These are phyloP conservation scores for Zopfochytrium polystomum DNA, from an alignment of 371 early-diverging fungal genomes.

Conservation along the genomic window DNA sequence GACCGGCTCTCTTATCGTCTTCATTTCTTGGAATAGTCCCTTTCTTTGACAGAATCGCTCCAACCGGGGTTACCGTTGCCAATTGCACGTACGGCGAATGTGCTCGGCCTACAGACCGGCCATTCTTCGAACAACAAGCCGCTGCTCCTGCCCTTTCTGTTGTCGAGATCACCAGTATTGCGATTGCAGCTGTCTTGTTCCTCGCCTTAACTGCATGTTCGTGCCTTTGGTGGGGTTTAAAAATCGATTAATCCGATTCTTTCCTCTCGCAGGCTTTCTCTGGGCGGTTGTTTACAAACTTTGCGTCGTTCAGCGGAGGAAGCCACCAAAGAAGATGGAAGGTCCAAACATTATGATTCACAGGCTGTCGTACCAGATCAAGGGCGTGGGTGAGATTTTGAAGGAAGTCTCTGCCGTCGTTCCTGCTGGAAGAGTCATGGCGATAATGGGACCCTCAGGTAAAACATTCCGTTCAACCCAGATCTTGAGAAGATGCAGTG, in stretches of 20 bases:
- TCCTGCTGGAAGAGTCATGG: slow-evolving; percentile 74
- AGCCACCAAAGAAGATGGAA: slow-evolving; percentile 28
- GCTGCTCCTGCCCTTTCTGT: not conserved
- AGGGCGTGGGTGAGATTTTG: slow-evolving; percentile 48
- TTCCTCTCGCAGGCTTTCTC: slow-evolving; percentile 5
- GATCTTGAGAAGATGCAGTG: not conserved
- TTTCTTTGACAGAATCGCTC: slow-evolving; percentile 52
- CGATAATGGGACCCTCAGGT: slow-evolving; percentile 68
- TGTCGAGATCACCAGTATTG: slow-evolving; percentile 37
- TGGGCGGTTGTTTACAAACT: slow-evolving; percentile 23
- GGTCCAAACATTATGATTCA: slow-evolving; percentile 20
- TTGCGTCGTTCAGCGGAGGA: slow-evolving; percentile 15
- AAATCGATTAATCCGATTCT: not conserved
- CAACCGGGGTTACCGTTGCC: slow-evolving; percentile 53
- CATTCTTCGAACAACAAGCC: slow-evolving; percentile 1
- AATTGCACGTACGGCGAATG: slow-evolving; percentile 19
- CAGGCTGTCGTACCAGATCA: slow-evolving; percentile 21
- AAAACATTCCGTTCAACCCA: not conserved
- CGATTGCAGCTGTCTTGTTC: slow-evolving; percentile 1
- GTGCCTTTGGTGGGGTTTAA: not conserved
- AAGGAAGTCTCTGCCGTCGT: slow-evolving; percentile 66
- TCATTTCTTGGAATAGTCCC: slow-evolving; percentile 41
- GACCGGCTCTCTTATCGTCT: not conserved
- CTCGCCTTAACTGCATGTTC: not conserved
- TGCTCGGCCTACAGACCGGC: slow-evolving; percentile 22